phyloP scores from a whole-genome alignment of 352 stramenopile genomes.

The Phytopythium delawarense region DNA sequence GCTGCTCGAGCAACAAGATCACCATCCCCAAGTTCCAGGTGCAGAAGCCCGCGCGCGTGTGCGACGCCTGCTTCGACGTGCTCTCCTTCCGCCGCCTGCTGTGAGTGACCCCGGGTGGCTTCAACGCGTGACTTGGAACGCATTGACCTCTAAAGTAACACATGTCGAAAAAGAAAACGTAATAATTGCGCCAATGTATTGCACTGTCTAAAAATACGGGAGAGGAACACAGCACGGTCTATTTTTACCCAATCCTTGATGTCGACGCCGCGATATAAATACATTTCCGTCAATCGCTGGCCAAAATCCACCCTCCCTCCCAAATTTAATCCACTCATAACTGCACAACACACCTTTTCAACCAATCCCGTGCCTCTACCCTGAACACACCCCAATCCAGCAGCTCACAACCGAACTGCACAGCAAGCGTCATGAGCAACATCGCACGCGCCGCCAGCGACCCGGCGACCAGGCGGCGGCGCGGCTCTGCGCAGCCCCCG shows the following conservation, averaged over 20 bases:
- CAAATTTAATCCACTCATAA: too few relatives aligned
- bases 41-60: constrained; percentile 67
- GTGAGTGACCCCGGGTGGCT: constrained; percentile 14
- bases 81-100: constrained; percentile 79
- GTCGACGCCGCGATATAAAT: too few relatives aligned
- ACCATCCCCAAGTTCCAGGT: constrained; percentile 82
- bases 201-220: too few relatives aligned
- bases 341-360: too few relatives aligned
- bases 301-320: too few relatives aligned
- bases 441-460: background rate
- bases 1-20: constrained; percentile 83
- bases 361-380: too few relatives aligned
- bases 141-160: background rate
- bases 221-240: too few relatives aligned
- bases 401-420: background rate
- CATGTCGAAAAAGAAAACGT: background rate
- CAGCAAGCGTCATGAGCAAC: background rate
- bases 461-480: background rate
- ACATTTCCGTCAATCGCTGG: too few relatives aligned
- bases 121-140: too few relatives aligned
- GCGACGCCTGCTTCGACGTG: constrained; percentile 81
- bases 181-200: background rate
- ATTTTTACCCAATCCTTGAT: too few relatives aligned
- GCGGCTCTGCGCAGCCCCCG: constrained; percentile 6
- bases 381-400: background rate